Evolutionary conservation across 2,329 filamentous ascomycete species (phyloP), one percentile per base, ranked within the genome.

Genomic region (Neofusicoccum umdonicola): DNA sequence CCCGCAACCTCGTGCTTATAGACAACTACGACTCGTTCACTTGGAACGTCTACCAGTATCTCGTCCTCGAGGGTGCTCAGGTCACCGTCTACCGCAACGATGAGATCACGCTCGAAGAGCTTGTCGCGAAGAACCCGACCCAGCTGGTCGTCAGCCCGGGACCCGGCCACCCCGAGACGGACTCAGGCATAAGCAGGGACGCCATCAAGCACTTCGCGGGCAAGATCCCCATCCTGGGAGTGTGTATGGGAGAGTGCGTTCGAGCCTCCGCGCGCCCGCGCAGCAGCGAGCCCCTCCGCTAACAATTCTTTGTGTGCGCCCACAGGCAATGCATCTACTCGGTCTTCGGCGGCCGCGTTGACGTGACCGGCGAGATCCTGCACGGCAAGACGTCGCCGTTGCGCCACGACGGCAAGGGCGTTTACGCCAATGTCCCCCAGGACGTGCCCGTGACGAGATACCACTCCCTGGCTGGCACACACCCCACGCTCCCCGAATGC

Each of bases 1-100:
- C 95, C 31, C 91, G 90, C 65, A 98, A 98, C 78, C 85, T 99
- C 65, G 86, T 99, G 68, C 85, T 99, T 68, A 97, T 99, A 73
- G 95, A 99, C 83, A 99, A 99, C 80, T 99, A 98, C 79, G 95
- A 99, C 79, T 98, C 95, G 3, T 99, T 99, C 78, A 97, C 94
- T 66, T 99, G 93, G 92, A 99, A 99, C 75, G 92, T 99, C 66
- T 99, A 98, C 78, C 96, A 99, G 78, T 99, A 99, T 74, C 87
- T 99, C 1, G 90, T 94, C 6, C 88, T 99, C n/a, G 95, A 98
- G 77, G 95, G 95, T 37, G 95, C 96, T 34, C 90, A 83, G 0
- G 95, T 97, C 58, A 91, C 89, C 3, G 95, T 99, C 19, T 91
- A 88, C 79, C 88, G 95, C 71, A 99, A 99, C 75, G 94, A 99